These are phyloP conservation scores for Oxytropis ochrocephala DNA, from an alignment of 306 rosid genomes.

Conservation along the genomic window DNA sequence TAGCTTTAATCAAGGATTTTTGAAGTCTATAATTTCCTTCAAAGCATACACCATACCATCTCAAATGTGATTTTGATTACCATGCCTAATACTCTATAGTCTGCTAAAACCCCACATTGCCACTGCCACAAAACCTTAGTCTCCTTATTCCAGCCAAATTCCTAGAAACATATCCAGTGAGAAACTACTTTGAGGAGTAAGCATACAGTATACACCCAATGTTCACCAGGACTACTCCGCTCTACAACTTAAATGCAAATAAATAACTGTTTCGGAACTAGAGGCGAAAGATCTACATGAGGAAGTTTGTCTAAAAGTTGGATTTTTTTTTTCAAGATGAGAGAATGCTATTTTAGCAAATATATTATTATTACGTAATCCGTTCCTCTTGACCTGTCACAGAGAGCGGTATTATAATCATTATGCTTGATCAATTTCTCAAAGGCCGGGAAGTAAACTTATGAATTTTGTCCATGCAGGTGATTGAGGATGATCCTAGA, in stretches of 20 bases:
- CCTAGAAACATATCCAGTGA: background rate
- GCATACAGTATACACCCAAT: background rate
- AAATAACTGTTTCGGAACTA: background rate
- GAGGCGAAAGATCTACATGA: background rate
- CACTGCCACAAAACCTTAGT: background rate
- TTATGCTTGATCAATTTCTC: slow-evolving; percentile 17
- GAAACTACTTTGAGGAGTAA: background rate
- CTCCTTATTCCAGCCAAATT: background rate
- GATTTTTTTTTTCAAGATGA: background rate
- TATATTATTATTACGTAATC: background rate
- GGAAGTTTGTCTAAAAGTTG: background rate
- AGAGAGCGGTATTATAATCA: background rate
- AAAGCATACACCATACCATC: background rate
- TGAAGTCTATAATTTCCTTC: background rate
- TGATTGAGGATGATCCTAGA: slow-evolving; percentile 67
- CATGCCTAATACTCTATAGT: background rate
- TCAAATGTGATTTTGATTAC: background rate
- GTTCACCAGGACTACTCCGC: background rate
- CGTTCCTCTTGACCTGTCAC: background rate
- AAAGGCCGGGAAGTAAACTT: slow-evolving; percentile 10
- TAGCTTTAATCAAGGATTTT: background rate
- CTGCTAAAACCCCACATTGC: background rate
- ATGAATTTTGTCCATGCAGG: slow-evolving; percentile 41
- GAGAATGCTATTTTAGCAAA: background rate
- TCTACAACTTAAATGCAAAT: background rate